phyloP scores from a whole-genome alignment of 75 land plant species.

The Ceratopteris richardii region DNA sequence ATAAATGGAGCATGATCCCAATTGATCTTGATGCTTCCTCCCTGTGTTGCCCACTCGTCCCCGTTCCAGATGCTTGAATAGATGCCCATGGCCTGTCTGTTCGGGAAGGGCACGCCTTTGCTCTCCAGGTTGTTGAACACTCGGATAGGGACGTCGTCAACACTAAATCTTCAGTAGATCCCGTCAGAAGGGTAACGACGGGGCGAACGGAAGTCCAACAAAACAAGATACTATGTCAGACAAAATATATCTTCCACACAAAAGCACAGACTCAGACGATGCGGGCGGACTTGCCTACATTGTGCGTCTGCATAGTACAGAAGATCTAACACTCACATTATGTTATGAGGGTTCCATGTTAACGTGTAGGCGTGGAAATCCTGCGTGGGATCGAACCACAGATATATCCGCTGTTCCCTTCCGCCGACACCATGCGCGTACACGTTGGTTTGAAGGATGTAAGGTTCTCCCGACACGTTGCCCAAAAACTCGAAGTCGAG shows the following conservation, averaged over 20 bases:
- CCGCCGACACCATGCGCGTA: conserved; percentile 17
- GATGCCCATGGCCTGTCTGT: conserved; percentile 15
- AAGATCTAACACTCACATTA: conserved; percentile 18
- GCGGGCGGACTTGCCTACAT: no score
- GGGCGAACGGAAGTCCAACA: no score
- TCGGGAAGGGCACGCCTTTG: conserved; percentile 11
- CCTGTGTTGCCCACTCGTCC: conserved; percentile 16
- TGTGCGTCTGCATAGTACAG: no score
- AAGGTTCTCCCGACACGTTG: conserved; percentile 18
- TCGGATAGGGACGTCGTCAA: conserved; percentile 21
- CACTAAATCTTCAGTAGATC: conserved; percentile 1
- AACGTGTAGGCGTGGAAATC: conserved; percentile 22
- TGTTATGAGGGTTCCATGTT: conserved; percentile 15
- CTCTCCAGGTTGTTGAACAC: conserved; percentile 22
- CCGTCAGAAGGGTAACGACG: no score
- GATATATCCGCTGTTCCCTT: conserved; percentile 21
- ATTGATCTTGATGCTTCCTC: conserved; percentile 13
- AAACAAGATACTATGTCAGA: no score
- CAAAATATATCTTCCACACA: no score
- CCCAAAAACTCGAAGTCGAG: conserved; percentile 29
- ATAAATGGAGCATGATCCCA: conserved; percentile 19
- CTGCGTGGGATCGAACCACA: conserved; percentile 22
- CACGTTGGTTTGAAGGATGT: conserved; percentile 16
- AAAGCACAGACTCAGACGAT: no score
- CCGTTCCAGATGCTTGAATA: conserved; percentile 19